Conservation (phyloP, 495 filamentous ascomycete species). For the Alectoria sarmentosa region DNA sequence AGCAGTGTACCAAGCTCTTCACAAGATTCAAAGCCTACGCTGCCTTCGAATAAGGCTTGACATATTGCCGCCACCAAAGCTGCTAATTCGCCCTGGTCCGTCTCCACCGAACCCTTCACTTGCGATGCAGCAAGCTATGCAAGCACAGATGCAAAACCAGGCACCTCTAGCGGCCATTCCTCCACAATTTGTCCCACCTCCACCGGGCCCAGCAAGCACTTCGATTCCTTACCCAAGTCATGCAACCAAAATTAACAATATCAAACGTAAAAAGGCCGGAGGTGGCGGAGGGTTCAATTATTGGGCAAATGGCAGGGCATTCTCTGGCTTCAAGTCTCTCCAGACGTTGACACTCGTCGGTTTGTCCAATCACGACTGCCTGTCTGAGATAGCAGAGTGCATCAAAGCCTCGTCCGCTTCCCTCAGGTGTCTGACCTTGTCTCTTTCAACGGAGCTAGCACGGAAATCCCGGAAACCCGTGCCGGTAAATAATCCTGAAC, state of each 20-base stretch:
- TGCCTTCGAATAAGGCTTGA: constrained; percentile 35
- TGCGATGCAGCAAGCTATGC: constrained; percentile 5
- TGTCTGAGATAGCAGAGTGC: constrained; percentile 47
- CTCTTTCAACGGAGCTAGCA: constrained; percentile 48
- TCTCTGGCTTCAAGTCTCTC: constrained; percentile 51
- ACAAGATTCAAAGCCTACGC: constrained; percentile 37
- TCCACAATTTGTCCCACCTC: constrained; percentile 9
- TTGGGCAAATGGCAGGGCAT: constrained; percentile 34
- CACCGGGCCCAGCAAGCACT: constrained; percentile 4
- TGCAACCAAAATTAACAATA: constrained; percentile 5
- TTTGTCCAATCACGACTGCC: constrained; percentile 48
- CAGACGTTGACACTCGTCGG: constrained; percentile 48
- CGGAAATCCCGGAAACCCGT: constrained; percentile 45
- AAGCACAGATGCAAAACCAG: constrained; percentile 14
- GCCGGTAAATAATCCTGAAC: constrained; percentile 21
- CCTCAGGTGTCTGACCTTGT: constrained; percentile 47
- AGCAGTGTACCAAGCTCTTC: constrained; percentile 49
- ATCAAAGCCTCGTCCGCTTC: constrained; percentile 44
- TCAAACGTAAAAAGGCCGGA: constrained; percentile 21
- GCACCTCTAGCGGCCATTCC: background rate
- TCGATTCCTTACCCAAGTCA: constrained; percentile 16
- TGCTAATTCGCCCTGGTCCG: constrained; percentile 36
- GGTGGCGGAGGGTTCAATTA: constrained; percentile 16
- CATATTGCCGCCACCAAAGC: constrained; percentile 41
- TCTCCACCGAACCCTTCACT: constrained; percentile 11